Percentiles rank a stretch among this genome's conserved stretches.
These are phyloP conservation scores for Saccharomycopsis sp. DNA, from an alignment of 805 yeast species.

Conservation along the genomic window DNA sequence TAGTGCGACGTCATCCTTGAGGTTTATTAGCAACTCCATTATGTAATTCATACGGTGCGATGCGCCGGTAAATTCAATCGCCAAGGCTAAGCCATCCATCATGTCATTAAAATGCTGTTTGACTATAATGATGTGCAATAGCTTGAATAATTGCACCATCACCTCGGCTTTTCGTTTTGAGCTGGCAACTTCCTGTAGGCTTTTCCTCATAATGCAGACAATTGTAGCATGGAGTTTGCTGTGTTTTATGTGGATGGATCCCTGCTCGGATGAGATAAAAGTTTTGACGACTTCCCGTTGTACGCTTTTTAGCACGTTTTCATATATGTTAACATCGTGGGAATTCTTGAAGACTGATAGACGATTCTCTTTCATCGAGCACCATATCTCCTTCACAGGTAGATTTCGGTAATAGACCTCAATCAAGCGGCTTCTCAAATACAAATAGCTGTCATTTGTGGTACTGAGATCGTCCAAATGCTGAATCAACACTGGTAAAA, in stretches of 20 bases:
- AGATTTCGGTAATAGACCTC: background rate
- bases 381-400: background rate
- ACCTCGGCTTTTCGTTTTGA: background rate
- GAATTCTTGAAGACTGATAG: background rate
- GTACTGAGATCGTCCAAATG: slow-evolving; percentile 2
- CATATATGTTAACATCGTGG: background rate
- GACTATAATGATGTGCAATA: background rate
- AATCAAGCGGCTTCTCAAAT: background rate
- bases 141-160: background rate
- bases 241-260: background rate
- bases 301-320: background rate
- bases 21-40: background rate
- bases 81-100: background rate
- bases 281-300: background rate
- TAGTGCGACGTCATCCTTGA: background rate
- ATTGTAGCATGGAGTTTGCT: background rate
- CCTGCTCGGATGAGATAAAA: background rate
- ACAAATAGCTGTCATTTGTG: background rate
- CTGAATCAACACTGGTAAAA: slow-evolving; percentile 11
- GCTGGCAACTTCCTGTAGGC: background rate
- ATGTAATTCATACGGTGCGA: background rate
- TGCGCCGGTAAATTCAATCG: background rate
- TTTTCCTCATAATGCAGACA: background rate
- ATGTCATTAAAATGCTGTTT: background rate
- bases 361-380: background rate